These are phyloP conservation scores for Phyllosticta paracitricarpa DNA, from an alignment of 2,329 filamentous ascomycete species.

Conservation along the genomic window DNA sequence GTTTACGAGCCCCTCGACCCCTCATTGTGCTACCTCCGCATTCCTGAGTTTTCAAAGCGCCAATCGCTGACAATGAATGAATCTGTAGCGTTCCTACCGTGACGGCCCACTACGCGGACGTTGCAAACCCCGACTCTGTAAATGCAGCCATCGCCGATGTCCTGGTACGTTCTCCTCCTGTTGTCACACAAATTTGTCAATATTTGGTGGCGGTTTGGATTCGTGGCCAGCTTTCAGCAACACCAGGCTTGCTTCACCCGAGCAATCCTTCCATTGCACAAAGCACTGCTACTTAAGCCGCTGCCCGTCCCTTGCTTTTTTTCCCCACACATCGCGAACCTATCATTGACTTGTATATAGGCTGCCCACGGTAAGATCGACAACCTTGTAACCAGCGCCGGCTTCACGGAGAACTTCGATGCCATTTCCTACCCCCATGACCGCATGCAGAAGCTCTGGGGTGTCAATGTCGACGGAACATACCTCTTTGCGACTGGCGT, in stretches of 20 bases:
- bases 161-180: conserved; percentile 27
- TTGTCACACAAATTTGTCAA: too few relatives aligned
- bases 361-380: conserved; percentile 71
- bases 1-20: background rate
- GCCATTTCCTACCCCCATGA: conserved; percentile 85
- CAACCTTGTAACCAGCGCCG: conserved; percentile 88
- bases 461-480: conserved; percentile 86
- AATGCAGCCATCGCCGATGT: conserved; percentile 62
- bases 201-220: background rate
- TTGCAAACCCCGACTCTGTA: conserved; percentile 71
- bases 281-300: background rate
- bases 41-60: background rate
- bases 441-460: conserved; percentile 86
- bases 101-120: conserved; percentile 84
- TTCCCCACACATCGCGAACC: background rate
- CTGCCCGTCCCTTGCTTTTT: background rate
- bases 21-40: conserved; percentile 3
- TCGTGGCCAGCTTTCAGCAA: background rate
- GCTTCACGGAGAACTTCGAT: conserved; percentile 93
- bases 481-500: conserved; percentile 80
- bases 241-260: background rate
- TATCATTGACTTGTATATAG: conserved; percentile 3
- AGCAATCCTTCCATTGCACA: background rate
- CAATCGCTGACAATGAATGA: background rate
- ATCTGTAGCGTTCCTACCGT: conserved; percentile 59